Conservation (phyloP, 2,329 filamentous ascomycete species). For the Colletotrichum sp. region DNA sequence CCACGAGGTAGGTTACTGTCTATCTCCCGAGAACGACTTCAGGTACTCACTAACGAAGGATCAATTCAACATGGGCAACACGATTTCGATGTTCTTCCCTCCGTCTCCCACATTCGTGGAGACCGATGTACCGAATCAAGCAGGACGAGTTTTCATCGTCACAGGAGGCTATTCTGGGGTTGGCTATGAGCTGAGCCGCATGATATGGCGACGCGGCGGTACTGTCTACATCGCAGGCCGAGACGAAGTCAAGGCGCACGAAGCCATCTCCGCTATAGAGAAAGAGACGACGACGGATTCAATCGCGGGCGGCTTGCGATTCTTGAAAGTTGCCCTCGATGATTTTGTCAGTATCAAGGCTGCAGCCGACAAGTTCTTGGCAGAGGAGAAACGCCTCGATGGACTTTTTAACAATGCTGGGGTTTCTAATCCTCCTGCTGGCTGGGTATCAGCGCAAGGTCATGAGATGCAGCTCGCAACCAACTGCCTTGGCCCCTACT, state of each 20-base stretch:
- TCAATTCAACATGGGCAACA: not conserved
- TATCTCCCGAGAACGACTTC: not conserved
- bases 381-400: constrained; percentile 33
- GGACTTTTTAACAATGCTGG: constrained; percentile 43
- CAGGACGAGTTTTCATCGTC: constrained; percentile 41
- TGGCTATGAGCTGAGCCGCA: constrained; percentile 51
- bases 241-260: constrained; percentile 36
- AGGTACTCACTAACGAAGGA: not conserved
- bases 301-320: constrained; percentile 37
- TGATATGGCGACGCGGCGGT: constrained; percentile 54
- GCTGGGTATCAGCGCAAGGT: constrained; percentile 29
- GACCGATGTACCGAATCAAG: not conserved
- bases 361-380: constrained; percentile 31
- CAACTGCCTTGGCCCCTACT: constrained; percentile 27
- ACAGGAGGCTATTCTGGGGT: constrained; percentile 42
- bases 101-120: not conserved
- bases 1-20: rapidly evolving
- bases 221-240: constrained; percentile 58
- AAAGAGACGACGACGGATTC: constrained; percentile 30
- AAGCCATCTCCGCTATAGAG: constrained; percentile 43
- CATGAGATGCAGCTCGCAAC: constrained; percentile 27
- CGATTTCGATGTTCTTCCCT: not conserved
- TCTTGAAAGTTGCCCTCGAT: constrained; percentile 43
- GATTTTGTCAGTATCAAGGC: constrained; percentile 32
- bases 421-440: constrained; percentile 27